These are phyloP conservation scores for Actinidia arguta DNA, from an alignment of 179 eudicot species.

Conservation along the genomic window DNA sequence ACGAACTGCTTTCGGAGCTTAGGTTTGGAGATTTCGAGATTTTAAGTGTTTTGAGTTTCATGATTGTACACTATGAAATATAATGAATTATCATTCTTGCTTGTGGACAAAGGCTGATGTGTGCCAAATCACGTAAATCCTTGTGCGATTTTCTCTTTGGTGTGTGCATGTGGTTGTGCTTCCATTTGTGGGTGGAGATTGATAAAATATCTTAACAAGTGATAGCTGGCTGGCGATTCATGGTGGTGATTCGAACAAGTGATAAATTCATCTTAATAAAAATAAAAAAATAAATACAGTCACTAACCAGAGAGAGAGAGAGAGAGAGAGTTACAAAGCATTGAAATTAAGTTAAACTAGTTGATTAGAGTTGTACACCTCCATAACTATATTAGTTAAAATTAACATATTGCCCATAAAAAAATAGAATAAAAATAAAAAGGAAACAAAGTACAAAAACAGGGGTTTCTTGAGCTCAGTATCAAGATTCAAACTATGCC, in stretches of 20 bases:
- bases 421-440: neutral
- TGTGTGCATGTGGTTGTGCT: too few species aligned
- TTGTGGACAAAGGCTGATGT: too few species aligned
- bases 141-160: too few species aligned
- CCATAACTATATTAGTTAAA: neutral
- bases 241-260: neutral
- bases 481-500: constrained; percentile 20
- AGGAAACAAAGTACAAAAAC: neutral
- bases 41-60: too few species aligned
- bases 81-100: too few species aligned
- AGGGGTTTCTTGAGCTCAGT: neutral
- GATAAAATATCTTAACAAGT: neutral
- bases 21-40: too few species aligned
- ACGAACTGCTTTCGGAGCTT: too few species aligned
- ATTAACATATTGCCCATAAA: neutral
- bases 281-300: neutral
- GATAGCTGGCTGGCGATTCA: neutral
- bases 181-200: too few species aligned
- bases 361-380: neutral
- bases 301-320: too few species aligned
- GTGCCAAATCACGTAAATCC: too few species aligned
- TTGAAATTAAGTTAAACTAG: neutral
- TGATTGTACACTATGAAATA: too few species aligned
- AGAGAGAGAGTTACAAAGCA: neutral
- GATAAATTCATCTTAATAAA: neutral